A percentile compares a stretch with the other conserved stretches of the same genome.
Conservation (phyloP, 768 basidiomycete species). For the Leccinum disarticulatum region DNA sequence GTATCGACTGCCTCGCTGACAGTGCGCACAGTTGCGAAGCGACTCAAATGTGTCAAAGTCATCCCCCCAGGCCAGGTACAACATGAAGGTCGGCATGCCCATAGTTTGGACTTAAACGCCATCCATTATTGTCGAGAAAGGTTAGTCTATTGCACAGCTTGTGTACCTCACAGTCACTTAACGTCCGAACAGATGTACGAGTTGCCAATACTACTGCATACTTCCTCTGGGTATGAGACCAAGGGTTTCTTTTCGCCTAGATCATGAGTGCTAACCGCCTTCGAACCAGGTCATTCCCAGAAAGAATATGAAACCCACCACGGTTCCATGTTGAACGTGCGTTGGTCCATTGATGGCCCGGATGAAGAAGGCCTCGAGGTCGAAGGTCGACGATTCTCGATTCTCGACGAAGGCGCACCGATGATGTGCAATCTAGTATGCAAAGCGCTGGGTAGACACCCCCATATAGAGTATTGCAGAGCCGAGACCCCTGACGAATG, state of each 20-base stretch:
- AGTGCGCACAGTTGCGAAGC: slow-evolving; percentile 41
- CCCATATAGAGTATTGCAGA: slow-evolving; percentile 57
- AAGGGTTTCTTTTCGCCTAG: not conserved
- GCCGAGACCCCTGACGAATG: slow-evolving; percentile 37
- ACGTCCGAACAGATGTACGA: slow-evolving; percentile 41
- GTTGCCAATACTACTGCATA: slow-evolving; percentile 59
- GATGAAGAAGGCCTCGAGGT: slow-evolving; percentile 50
- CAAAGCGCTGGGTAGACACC: slow-evolving; percentile 50
- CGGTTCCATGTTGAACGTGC: slow-evolving; percentile 57
- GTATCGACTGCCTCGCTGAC: not conserved
- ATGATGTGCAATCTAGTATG: slow-evolving; percentile 63
- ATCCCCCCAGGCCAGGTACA: slow-evolving; percentile 42
- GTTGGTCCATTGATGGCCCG: slow-evolving; percentile 54
- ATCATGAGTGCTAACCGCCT: not conserved
- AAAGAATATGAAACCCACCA: slow-evolving; percentile 60
- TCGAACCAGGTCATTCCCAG: slow-evolving; percentile 48
- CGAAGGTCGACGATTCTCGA: slow-evolving; percentile 50
- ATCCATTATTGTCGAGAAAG: slow-evolving; percentile 56
- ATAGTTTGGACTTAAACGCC: slow-evolving; percentile 40
- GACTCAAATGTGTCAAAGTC: slow-evolving; percentile 47
- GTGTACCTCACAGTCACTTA: not conserved
- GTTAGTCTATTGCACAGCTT: slow-evolving; percentile 25
- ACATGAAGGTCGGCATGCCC: slow-evolving; percentile 51
- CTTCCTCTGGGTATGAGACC: slow-evolving; percentile 45
- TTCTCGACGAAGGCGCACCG: slow-evolving; percentile 55